Conservation (phyloP, 768 basidiomycete genomes). For the Panus rudis region DNA sequence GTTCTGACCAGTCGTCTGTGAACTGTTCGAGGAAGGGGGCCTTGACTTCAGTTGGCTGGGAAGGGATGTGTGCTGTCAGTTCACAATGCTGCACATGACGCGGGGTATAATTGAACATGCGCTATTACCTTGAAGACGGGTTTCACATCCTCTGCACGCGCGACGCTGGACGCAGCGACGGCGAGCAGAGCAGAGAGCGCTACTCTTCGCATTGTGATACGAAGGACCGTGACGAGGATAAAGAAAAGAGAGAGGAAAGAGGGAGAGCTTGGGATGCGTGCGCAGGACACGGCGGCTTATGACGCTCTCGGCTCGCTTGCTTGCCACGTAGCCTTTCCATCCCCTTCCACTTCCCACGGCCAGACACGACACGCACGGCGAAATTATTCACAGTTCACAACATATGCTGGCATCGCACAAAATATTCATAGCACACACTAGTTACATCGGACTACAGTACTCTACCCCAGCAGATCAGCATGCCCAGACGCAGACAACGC, state of each 20-base stretch:
- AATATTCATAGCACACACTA: no score
- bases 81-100: background rate
- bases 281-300: slow-evolving; percentile 17
- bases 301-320: slow-evolving; percentile 26
- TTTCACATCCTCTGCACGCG: slow-evolving; percentile 53
- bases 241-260: slow-evolving; percentile 31
- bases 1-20: slow-evolving; percentile 79
- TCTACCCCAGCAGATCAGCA: slow-evolving; percentile 77
- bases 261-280: slow-evolving; percentile 31
- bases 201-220: slow-evolving; percentile 80
- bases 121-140: slow-evolving; percentile 71
- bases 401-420: background rate
- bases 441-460: slow-evolving; percentile 1
- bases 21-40: slow-evolving; percentile 97
- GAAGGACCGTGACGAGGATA: slow-evolving; percentile 52
- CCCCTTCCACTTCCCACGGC: slow-evolving; percentile 27
- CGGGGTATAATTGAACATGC: slow-evolving; percentile 25
- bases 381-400: slow-evolving; percentile 2
- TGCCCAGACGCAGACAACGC: slow-evolving; percentile 95
- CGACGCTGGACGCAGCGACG: slow-evolving; percentile 55
- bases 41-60: slow-evolving; percentile 67
- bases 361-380: slow-evolving; percentile 22
- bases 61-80: slow-evolving; percentile 1
- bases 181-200: slow-evolving; percentile 69
- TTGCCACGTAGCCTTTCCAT: slow-evolving; percentile 38